Evolutionary conservation across 768 basidiomycete genomes (phyloP).

Genomic region (Neoboletus brunneissimus): DNA sequence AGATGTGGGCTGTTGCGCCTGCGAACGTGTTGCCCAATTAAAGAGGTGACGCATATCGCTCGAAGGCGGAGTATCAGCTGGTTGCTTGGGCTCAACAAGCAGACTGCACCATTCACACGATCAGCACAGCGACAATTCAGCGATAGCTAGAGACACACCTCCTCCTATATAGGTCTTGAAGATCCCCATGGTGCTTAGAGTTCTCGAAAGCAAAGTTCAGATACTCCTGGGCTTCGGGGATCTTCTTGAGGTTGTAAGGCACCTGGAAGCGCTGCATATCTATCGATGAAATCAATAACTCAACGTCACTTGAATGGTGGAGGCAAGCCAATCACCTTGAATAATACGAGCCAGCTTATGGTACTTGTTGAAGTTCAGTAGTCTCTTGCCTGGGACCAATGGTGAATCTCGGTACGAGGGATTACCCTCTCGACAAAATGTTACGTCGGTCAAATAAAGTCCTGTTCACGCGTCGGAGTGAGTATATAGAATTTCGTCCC

Average conservation of each 20-base stretch:
- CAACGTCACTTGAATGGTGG: not conserved
- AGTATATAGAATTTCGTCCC: conserved; percentile 4
- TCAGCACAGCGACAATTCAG: not conserved
- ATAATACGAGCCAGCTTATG: conserved; percentile 85
- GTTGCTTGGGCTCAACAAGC: conserved; percentile 79
- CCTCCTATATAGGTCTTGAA: conserved; percentile 82
- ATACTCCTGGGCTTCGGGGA: conserved; percentile 85
- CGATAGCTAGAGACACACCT: conserved; percentile 47
- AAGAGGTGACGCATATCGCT: conserved; percentile 78
- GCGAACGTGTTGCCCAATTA: conserved; percentile 70
- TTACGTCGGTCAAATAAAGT: conserved; percentile 86
- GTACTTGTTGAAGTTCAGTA: conserved; percentile 97
- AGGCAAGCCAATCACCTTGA: conserved; percentile 49
- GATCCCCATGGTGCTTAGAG: conserved; percentile 72
- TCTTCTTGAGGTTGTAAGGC: conserved; percentile 80
- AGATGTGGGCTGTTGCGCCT: conserved; percentile 37
- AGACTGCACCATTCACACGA: conserved; percentile 38
- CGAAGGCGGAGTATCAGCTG: conserved; percentile 62
- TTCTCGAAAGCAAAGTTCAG: conserved; percentile 72
- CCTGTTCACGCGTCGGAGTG: conserved; percentile 41
- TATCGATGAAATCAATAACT: conserved; percentile 24
- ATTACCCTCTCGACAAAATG: conserved; percentile 95
- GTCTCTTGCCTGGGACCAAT: conserved; percentile 64
- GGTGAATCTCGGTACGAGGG: conserved; percentile 82
- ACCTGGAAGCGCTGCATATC: conserved; percentile 94